These are phyloP conservation scores for Albophoma yamanashiensis DNA, from an alignment of 2,329 filamentous ascomycete genomes.

Conservation along the genomic window DNA sequence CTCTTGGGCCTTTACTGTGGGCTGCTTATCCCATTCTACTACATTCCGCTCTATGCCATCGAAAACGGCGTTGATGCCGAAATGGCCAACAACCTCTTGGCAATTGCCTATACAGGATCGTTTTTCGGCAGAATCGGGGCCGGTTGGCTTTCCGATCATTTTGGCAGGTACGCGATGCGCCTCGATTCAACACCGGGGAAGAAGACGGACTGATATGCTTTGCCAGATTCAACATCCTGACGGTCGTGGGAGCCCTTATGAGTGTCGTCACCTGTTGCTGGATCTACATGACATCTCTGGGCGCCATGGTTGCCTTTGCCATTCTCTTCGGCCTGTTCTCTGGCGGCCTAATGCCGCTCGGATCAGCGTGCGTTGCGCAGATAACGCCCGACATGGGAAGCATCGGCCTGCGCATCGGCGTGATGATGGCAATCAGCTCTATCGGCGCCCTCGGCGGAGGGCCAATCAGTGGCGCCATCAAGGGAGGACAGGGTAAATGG, in stretches of 20 bases:
- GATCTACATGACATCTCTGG: slow-evolving; percentile 12
- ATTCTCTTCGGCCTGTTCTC: slow-evolving; percentile 19
- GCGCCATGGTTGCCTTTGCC: slow-evolving; percentile 11
- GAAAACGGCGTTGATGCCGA: slow-evolving; percentile 31
- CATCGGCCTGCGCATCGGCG: slow-evolving; percentile 19
- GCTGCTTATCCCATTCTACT: slow-evolving; percentile 18
- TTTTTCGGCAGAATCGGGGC: slow-evolving; percentile 40
- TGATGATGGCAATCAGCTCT: slow-evolving; percentile 19
- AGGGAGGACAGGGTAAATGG: slow-evolving; percentile 5
- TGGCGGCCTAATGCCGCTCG: slow-evolving; percentile 22
- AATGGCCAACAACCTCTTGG: slow-evolving; percentile 49
- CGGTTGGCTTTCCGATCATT: slow-evolving; percentile 38
- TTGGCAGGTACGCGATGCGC: slow-evolving; percentile 23
- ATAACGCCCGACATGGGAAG: slow-evolving; percentile 16
- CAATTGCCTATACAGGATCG: slow-evolving; percentile 50
- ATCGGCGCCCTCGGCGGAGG: slow-evolving; percentile 13
- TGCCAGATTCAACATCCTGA: slow-evolving; percentile 29
- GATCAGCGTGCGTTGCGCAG: slow-evolving; percentile 19
- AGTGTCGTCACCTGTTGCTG: slow-evolving; percentile 19
- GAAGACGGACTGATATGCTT: background rate
- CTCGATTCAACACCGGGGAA: background rate
- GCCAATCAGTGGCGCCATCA: slow-evolving; percentile 11
- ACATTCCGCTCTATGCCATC: slow-evolving; percentile 39
- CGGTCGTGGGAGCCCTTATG: slow-evolving; percentile 9
- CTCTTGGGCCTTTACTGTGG: slow-evolving; percentile 17